Evolutionary conservation across 441 rosid genomes (phyloP), one percentile per base, ranked within the genome.

Genomic region (Populus hybrid): DNA sequence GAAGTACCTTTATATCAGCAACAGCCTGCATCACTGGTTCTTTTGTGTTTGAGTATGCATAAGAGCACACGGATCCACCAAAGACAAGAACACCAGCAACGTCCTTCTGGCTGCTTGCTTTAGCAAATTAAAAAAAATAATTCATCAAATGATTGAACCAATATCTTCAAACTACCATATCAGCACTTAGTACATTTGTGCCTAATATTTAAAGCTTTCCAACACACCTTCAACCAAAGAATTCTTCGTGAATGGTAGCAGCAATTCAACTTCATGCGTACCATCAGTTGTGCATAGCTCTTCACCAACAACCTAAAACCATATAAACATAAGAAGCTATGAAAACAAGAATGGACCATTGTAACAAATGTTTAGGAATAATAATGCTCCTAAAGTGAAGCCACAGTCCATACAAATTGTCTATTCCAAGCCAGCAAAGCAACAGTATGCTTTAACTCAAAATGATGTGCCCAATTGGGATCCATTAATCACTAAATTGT

Each of bases 11-110:
- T 71, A 95, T 89, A 84, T 91, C 97, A 78, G 89, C 78, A 82
- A 92, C 80, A 77, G 98, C 97, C 84, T 92, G 95, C 67, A 95
- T 90, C 79, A 88, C 83, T 53, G 93, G 89, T 84, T 95, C 99
- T 84, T 91, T 94, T 23, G 85, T 80, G 81, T 87, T 89, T 83
- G 88, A 80, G 85, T 89, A 90, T 36, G 98, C 92, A 82, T 79
- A 90, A 30, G 97, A 92, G 83, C 86, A 86, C 67, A 95, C 79
- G 1, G 93, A 90, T 70, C 98, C 96, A 80, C 87, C 77, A 42
- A 91, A 87, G 73, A 83, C 81, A 67, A 92, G 82, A 81, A 92
- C 71, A 64, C 98, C 99, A 74, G 80, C 67, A 77, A 89, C 82
- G 74, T 87, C 86, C 75, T 90, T 89, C 78, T 86, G 81, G 82